Evolutionary conservation across 306 rosid genomes (phyloP).

Genomic region (Benincasa hispida): DNA sequence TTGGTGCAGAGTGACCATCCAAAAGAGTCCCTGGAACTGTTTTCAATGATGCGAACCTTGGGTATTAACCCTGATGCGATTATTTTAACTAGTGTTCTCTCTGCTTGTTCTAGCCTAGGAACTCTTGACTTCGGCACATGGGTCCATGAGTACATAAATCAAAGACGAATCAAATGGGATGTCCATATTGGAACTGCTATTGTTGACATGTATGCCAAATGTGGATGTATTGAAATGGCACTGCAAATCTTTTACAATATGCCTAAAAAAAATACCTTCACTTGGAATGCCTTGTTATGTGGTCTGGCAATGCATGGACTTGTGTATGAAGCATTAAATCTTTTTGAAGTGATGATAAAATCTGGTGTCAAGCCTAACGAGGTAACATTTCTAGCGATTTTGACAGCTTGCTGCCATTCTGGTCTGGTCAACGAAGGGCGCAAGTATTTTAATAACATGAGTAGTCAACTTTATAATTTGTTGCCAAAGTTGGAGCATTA

Average conservation of each 20-base stretch:
- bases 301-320: conserved; percentile 65
- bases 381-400: conserved; percentile 60
- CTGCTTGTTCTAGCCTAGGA: conserved; percentile 73
- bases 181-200: conserved; percentile 52
- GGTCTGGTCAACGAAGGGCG: conserved; percentile 69
- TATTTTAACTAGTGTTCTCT: conserved; percentile 56
- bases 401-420: conserved; percentile 71
- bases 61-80: conserved; percentile 46
- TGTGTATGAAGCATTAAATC: conserved; percentile 39
- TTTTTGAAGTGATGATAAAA: conserved; percentile 39
- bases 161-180: conserved; percentile 47
- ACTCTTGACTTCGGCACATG: conserved; percentile 57
- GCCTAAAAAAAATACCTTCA: conserved; percentile 44
- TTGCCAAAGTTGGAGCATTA: conserved; percentile 58
- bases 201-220: conserved; percentile 74
- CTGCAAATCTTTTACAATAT: conserved; percentile 26
- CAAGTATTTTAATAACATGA: conserved; percentile 37
- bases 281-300: conserved; percentile 64
- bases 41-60: conserved; percentile 32
- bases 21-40: conserved; percentile 48
- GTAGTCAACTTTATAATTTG: conserved; percentile 26
- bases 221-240: conserved; percentile 55
- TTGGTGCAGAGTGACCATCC: conserved; percentile 50
- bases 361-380: conserved; percentile 50
- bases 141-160: conserved; percentile 59